Conservation (phyloP, 148 eudicot genomes). For the Diospyros kaki region DNA sequence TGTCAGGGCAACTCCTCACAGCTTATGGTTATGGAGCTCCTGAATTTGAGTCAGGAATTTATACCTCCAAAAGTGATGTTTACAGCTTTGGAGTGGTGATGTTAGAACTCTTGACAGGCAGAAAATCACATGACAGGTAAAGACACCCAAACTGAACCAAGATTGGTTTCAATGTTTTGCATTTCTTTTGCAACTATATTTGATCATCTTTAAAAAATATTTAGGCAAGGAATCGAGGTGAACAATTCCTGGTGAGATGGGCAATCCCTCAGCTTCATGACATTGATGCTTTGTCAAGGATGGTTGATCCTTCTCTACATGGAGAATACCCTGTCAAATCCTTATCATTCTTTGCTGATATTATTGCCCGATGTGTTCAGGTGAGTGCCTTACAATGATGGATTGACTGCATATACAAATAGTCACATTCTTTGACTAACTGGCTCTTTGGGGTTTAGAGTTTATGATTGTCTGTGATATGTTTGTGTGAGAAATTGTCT, state of each 20-base stretch:
- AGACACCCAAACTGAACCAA: constrained; percentile 12
- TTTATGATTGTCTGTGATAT: background rate
- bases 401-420: background rate
- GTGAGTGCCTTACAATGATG: constrained; percentile 33
- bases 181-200: constrained; percentile 6
- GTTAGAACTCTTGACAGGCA: constrained; percentile 94
- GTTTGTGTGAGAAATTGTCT: background rate
- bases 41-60: constrained; percentile 89
- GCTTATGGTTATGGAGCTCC: constrained; percentile 96
- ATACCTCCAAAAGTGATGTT: constrained; percentile 80
- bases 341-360: constrained; percentile 82
- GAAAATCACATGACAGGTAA: constrained; percentile 94
- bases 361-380: constrained; percentile 83
- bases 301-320: constrained; percentile 89
- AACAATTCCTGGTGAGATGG: constrained; percentile 88
- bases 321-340: constrained; percentile 71
- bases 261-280: constrained; percentile 98
- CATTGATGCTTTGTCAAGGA: constrained; percentile 82
- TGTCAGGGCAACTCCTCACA: constrained; percentile 80
- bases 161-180: background rate
- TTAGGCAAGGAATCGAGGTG: constrained; percentile 70
- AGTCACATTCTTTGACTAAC: background rate
- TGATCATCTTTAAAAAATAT: constrained; percentile 11
- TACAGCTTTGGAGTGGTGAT: constrained; percentile 98
- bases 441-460: background rate